Conservation (phyloP, 257 asterid species). For the Plantago elongata region DNA sequence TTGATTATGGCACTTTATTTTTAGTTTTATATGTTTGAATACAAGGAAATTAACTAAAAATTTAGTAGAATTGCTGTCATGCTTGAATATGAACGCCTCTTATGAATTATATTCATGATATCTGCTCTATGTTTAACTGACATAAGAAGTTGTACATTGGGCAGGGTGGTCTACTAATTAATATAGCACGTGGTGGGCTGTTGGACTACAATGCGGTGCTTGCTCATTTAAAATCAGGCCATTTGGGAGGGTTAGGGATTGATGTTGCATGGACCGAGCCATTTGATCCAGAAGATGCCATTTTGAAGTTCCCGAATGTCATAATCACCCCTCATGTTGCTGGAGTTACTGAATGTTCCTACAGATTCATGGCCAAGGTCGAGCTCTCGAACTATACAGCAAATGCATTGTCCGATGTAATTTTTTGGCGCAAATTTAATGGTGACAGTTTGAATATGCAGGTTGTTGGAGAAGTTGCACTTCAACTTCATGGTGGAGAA, state of each 20-base stretch:
- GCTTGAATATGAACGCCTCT: too few relatives aligned
- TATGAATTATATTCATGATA: too few relatives aligned
- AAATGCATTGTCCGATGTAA: not conserved
- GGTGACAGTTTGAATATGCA: slow-evolving; percentile 22
- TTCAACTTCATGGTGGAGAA: slow-evolving; percentile 56
- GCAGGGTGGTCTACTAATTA: slow-evolving; percentile 72
- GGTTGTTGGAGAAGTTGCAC: slow-evolving; percentile 86
- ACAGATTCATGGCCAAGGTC: slow-evolving; percentile 90
- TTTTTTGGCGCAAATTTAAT: not conserved
- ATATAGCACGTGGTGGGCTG: slow-evolving; percentile 86
- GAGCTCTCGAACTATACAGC: not conserved
- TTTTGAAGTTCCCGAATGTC: slow-evolving; percentile 74
- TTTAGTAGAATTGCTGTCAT: not conserved
- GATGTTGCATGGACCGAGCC: slow-evolving; percentile 98
- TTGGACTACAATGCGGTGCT: slow-evolving; percentile 73
- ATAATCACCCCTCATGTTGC: slow-evolving; percentile 91
- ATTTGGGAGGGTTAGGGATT: slow-evolving; percentile 92
- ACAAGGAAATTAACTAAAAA: not conserved
- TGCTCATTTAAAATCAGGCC: slow-evolving; percentile 63
- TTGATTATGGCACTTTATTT: not conserved
- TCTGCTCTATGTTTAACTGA: not conserved
- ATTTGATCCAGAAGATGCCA: slow-evolving; percentile 77
- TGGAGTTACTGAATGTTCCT: slow-evolving; percentile 76
- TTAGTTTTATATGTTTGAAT: not conserved
- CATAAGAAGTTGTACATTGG: not conserved